Percentiles rank a stretch among this genome's conserved stretches.
These are phyloP conservation scores for Sporobolomyces phaffii DNA, from an alignment of 768 basidiomycete genomes.

Conservation along the genomic window DNA sequence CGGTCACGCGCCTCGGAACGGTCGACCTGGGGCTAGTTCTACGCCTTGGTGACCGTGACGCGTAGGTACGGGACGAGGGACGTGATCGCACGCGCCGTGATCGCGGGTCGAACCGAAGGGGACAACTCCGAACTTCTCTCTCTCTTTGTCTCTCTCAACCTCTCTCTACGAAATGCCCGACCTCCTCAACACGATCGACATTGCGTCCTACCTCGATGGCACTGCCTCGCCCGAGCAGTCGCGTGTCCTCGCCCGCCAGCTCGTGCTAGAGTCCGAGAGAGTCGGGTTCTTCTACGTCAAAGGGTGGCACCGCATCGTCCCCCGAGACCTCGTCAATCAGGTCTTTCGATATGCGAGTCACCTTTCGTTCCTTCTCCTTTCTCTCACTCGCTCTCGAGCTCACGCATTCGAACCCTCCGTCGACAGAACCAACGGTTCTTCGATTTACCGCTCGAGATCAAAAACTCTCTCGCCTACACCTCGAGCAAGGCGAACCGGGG, in stretches of 20 bases:
- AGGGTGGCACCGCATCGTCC: constrained; percentile 49
- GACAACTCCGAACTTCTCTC: too few relatives aligned
- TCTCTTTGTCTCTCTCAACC: neutral
- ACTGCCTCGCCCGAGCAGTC: neutral
- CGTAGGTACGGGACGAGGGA: too few relatives aligned
- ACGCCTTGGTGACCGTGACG: too few relatives aligned
- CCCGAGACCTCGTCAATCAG: constrained; percentile 44
- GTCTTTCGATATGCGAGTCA: constrained; percentile 16
- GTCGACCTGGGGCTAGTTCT: too few relatives aligned
- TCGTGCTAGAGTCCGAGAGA: constrained; percentile 10
- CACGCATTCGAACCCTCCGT: neutral
- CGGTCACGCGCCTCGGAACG: too few relatives aligned
- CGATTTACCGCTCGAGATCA: constrained; percentile 52
- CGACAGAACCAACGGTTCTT: constrained; percentile 40
- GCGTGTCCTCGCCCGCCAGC: neutral
- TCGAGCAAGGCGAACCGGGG: constrained; percentile 27
- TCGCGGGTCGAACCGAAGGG: too few relatives aligned
- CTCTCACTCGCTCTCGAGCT: constrained; percentile 41
- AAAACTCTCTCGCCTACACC: constrained; percentile 24
- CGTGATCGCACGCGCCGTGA: too few relatives aligned
- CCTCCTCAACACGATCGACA: constrained; percentile 26
- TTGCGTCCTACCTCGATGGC: neutral
- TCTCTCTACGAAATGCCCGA: neutral
- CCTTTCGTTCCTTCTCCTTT: neutral
- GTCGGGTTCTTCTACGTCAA: constrained; percentile 54